A percentile compares a stretch with the other conserved stretches of the same genome.
Conservation (phyloP, 176 grass and related monocot genomes). For the Eragrostis nindensis region DNA sequence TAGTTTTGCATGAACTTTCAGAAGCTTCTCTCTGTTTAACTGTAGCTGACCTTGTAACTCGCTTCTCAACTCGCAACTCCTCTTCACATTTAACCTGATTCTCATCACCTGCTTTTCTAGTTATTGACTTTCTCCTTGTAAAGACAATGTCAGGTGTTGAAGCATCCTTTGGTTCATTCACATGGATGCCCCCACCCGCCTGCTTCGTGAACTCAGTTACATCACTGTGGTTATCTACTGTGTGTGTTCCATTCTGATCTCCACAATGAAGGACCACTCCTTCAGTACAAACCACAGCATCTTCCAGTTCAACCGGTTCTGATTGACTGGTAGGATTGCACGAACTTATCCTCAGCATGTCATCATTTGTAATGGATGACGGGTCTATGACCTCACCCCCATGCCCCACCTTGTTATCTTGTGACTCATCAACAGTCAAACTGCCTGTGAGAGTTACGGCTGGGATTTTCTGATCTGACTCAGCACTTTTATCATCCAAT, state of each 20-base stretch:
- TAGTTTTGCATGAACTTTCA: conserved; percentile 34
- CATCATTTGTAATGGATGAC: conserved; percentile 32
- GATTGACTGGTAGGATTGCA: conserved; percentile 15
- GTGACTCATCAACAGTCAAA: conserved; percentile 20
- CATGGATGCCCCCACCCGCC: conserved; percentile 4
- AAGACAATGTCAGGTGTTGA: conserved; percentile 50
- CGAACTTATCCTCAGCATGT: not conserved
- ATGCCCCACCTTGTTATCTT: conserved; percentile 25
- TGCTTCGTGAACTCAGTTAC: conserved; percentile 40
- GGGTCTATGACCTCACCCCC: conserved; percentile 53
- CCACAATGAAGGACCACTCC: conserved; percentile 28
- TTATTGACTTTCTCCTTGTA: conserved; percentile 52
- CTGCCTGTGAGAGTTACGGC: conserved; percentile 10
- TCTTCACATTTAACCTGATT: conserved; percentile 42
- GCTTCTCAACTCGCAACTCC: conserved; percentile 56
- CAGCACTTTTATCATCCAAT: conserved; percentile 15
- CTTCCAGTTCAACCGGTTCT: conserved; percentile 41
- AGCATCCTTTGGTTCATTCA: conserved; percentile 37
- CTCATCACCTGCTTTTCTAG: conserved; percentile 33
- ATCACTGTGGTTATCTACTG: conserved; percentile 20
- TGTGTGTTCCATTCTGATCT: conserved; percentile 44
- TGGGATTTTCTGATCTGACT: conserved; percentile 25
- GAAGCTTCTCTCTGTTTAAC: conserved; percentile 56
- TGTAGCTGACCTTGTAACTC: conserved; percentile 80
- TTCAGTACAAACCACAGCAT: conserved; percentile 36